Base-by-base conservation (phyloP, 2,329 filamentous ascomycete species). In the Leptographium radiaticola region DNA sequence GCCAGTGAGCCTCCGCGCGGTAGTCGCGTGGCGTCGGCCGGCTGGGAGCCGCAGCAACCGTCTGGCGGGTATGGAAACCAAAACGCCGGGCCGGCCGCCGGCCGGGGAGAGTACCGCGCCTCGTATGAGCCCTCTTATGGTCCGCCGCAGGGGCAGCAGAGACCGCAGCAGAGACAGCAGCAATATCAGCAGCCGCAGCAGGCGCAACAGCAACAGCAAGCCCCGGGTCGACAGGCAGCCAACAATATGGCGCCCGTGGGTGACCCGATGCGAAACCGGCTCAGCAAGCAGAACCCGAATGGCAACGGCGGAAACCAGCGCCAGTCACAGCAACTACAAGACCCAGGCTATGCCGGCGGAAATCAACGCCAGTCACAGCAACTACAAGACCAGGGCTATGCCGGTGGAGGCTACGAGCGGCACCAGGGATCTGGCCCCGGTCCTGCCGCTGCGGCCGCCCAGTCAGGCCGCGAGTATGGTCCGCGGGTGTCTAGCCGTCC, bases 41-140 rank as follows among this genome's bases (percentile, higher is more conserved):
- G 73, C 18, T 76, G 71, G 68, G 71, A 73, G 34, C 66, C 68
- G 18, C 73, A 73, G 58, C 61, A 64, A 16, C 68, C 69, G 1
- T 59, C 62, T 1, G 51, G 50, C 4, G 70, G 66, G 1, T 73
- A 75, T 57, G 65, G 70, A 33, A 66, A 70, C 49, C 62, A 65
- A 13, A 74, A 65, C 58, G 71, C 68, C 12, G n/a, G 33, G 16
- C n/a, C 31, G 43, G 43, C 43, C 15, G 43, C 43, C 58, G 71
- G 45, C 63, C 65, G 46, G 60, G 62, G 31, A 9, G 53, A 56
- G 36, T 52, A 52, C 50, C 43, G 42, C 1, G 46, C 34, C 7
- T 8, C 45, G 13, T 53, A 53, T 6, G 45, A 57, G 51, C 55
- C 18, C 56, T 56, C 49, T 52, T 56, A 47, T 51, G 25, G 31